Percentiles rank a stretch among this genome's conserved stretches.
phyloP scores from a whole-genome alignment of 2,329 filamentous ascomycete species.

The Pseudogymnoascus sp. region DNA sequence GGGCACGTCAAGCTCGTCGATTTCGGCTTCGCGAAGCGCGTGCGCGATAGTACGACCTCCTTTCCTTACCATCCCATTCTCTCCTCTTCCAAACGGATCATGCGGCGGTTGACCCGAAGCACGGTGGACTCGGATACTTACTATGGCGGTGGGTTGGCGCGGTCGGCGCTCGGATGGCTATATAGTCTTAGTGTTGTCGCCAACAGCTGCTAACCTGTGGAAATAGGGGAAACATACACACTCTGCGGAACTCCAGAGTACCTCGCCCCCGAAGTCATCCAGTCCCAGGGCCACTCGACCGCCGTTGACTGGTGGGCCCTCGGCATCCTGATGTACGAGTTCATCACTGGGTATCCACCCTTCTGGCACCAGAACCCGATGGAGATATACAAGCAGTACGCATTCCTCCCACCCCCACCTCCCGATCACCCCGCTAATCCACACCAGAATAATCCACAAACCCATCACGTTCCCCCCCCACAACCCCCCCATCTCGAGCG shows the following conservation, averaged over 20 bases:
- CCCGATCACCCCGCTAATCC: background rate
- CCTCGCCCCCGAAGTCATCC: constrained; percentile 75
- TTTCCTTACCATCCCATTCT: constrained; percentile 9
- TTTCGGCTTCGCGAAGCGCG: constrained; percentile 76
- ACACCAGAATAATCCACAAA: constrained; percentile 64
- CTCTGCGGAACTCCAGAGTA: constrained; percentile 80
- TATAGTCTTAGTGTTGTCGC: background rate
- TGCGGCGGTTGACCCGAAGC: constrained; percentile 4
- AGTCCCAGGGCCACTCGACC: constrained; percentile 68
- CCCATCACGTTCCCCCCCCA: constrained; percentile 66
- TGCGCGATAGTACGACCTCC: constrained; percentile 46
- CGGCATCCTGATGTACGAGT: constrained; percentile 77
- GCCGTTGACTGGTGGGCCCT: constrained; percentile 86
- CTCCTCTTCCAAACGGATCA: background rate
- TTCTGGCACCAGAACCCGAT: constrained; percentile 85
- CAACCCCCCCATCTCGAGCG: constrained; percentile 54
- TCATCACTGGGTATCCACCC: constrained; percentile 74
- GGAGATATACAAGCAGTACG: constrained; percentile 74
- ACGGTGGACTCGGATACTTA: constrained; percentile 1
- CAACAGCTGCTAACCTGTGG: background rate
- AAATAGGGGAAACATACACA: constrained; percentile 64
- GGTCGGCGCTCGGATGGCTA: background rate
- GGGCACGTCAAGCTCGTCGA: constrained; percentile 78
- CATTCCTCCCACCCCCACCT: constrained; percentile 12
- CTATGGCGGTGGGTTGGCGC: constrained; percentile 6